Percentiles rank a stretch among this genome's conserved stretches.
Conservation (phyloP, 129 eudicot genomes). For the Lactuca sativa region DNA sequence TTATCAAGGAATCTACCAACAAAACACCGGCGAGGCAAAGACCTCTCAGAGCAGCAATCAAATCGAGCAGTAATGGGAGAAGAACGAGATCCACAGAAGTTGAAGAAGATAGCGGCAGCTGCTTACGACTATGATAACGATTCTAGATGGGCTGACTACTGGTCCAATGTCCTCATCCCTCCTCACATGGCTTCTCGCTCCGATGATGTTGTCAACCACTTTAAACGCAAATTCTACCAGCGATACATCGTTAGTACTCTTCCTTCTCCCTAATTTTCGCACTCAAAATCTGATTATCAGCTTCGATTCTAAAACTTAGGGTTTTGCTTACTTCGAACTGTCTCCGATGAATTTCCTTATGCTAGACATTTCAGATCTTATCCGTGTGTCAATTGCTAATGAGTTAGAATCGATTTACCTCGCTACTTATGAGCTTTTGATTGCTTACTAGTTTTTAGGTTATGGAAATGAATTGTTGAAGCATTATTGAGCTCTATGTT, state of each 20-base stretch:
- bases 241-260: conserved; percentile 67
- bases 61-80: conserved; percentile 45
- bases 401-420: neutral
- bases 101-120: conserved; percentile 85
- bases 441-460: neutral
- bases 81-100: conserved; percentile 71
- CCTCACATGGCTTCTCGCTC: conserved; percentile 87
- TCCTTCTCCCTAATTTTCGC: neutral
- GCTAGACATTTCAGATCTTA: neutral
- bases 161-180: conserved; percentile 97
- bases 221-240: conserved; percentile 93
- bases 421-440: neutral
- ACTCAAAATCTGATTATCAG: neutral
- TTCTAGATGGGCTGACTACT: conserved; percentile 85
- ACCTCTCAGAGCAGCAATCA: neutral
- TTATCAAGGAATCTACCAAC: conserved; percentile 23
- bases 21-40: conserved; percentile 7
- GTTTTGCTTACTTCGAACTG: neutral
- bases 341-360: neutral
- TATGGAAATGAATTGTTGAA: neutral
- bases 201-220: conserved; percentile 80
- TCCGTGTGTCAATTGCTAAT: neutral
- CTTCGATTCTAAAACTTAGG: conserved; percentile 13
- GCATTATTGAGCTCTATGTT: neutral
- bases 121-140: conserved; percentile 92